These are phyloP conservation scores for Hanseniaspora meyeri DNA, from an alignment of 805 yeast species.

Conservation along the genomic window DNA sequence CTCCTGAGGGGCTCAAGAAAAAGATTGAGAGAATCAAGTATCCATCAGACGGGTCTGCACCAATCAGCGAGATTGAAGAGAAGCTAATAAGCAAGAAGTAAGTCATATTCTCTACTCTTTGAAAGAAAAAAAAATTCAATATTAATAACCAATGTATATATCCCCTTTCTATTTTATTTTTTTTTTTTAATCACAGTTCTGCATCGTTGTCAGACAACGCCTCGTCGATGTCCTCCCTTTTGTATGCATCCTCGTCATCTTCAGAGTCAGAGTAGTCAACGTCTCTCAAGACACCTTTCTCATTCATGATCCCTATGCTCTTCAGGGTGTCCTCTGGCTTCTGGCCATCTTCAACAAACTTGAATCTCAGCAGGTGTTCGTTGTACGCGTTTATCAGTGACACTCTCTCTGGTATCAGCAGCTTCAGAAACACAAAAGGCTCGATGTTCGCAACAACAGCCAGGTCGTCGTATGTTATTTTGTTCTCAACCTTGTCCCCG, in stretches of 20 bases:
- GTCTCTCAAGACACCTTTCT: slow-evolving; percentile 2
- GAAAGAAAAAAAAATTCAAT: too few relatives aligned
- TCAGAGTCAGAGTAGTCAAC: slow-evolving; percentile 8
- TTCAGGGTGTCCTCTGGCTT: slow-evolving; percentile 7
- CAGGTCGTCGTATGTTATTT: slow-evolving; percentile 21
- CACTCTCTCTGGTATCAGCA: slow-evolving; percentile 21
- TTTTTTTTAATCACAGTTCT: not conserved
- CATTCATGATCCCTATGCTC: slow-evolving; percentile 10
- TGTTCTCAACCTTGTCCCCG: not conserved
- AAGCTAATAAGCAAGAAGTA: slow-evolving; percentile 11
- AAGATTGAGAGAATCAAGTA: slow-evolving; percentile 30
- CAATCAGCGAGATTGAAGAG: slow-evolving; percentile 26
- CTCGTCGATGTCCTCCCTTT: not conserved
- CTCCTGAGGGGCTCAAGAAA: slow-evolving; percentile 21
- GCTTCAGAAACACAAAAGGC: slow-evolving; percentile 20
- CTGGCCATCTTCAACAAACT: slow-evolving; percentile 18
- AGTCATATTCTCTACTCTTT: not conserved
- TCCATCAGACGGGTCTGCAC: slow-evolving; percentile 31
- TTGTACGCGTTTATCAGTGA: slow-evolving; percentile 19
- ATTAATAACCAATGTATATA: not conserved
- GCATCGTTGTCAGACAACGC: slow-evolving; percentile 13
- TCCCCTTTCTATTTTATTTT: not conserved
- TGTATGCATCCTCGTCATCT: not conserved
- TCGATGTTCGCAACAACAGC: slow-evolving; percentile 18
- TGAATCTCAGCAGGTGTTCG: slow-evolving; percentile 23